These are phyloP conservation scores for Hymenoscyphus fraxineus DNA, from an alignment of 2,329 filamentous ascomycete genomes.

Conservation along the genomic window DNA sequence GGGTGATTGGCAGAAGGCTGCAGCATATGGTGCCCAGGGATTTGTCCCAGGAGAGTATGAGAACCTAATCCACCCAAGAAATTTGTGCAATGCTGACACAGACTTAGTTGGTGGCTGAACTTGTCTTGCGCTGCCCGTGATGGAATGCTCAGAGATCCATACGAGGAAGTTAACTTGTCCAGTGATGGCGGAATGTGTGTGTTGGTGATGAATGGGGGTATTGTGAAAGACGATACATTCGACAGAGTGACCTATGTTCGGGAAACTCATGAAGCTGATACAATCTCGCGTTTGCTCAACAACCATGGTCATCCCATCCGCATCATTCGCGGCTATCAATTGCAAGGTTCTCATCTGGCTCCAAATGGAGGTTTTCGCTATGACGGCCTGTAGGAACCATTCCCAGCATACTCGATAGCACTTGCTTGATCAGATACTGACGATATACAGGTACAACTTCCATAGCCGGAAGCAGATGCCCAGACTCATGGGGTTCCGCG, in stretches of 20 bases:
- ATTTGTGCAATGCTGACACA: background rate
- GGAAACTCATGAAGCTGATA: conserved; percentile 42
- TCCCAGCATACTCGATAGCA: background rate
- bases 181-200: conserved; percentile 37
- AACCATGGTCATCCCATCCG: conserved; percentile 48
- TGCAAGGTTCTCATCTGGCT: conserved; percentile 49
- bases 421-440: conserved; percentile 10
- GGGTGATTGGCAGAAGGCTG: background rate
- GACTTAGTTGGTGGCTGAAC: conserved; percentile 55
- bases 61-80: background rate
- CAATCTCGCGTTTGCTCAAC: conserved; percentile 44
- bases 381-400: conserved; percentile 49
- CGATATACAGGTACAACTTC: conserved; percentile 44
- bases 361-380: conserved; percentile 52
- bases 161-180: conserved; percentile 45
- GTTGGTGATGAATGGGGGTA: background rate
- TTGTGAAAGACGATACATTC: conserved; percentile 38
- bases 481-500: conserved; percentile 42
- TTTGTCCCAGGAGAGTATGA: background rate
- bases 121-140: conserved; percentile 53
- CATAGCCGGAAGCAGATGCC: conserved; percentile 45
- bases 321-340: conserved; percentile 48
- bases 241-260: conserved; percentile 43
- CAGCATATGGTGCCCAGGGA: background rate
- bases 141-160: conserved; percentile 46